phyloP scores from a whole-genome alignment of 345 rosid species.

The Pugionium dolabratum region DNA sequence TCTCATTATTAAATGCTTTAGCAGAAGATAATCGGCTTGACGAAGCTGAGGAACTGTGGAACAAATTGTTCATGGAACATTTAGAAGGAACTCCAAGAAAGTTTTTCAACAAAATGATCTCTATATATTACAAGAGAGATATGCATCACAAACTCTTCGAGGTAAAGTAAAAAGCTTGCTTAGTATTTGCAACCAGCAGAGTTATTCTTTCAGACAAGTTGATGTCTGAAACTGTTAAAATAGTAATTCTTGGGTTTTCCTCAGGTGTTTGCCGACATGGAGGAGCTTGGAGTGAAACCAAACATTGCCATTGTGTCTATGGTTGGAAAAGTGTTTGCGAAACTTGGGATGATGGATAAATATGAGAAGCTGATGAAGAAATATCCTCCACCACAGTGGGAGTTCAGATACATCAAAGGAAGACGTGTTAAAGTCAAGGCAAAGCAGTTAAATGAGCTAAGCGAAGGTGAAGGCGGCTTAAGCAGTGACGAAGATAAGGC shows the following conservation, averaged over 20 bases:
- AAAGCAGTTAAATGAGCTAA: slow-evolving; percentile 46
- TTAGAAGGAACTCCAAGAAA: slow-evolving; percentile 73
- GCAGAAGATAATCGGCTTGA: slow-evolving; percentile 83
- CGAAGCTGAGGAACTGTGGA: slow-evolving; percentile 92
- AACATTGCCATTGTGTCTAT: slow-evolving; percentile 56
- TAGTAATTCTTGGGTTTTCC: slow-evolving; percentile 1
- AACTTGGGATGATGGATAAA: slow-evolving; percentile 71
- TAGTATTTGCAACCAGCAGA: neutral
- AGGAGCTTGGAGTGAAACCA: slow-evolving; percentile 85
- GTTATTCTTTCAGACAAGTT: neutral
- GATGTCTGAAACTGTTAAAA: slow-evolving; percentile 2
- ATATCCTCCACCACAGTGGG: slow-evolving; percentile 86
- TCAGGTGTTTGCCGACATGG: slow-evolving; percentile 98
- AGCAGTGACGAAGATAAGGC: slow-evolving; percentile 28
- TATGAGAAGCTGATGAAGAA: slow-evolving; percentile 62
- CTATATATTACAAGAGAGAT: slow-evolving; percentile 69
- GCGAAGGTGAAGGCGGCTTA: slow-evolving; percentile 29
- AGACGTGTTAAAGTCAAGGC: slow-evolving; percentile 70
- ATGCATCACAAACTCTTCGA: slow-evolving; percentile 87
- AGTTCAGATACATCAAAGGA: slow-evolving; percentile 74
- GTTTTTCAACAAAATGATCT: slow-evolving; percentile 75
- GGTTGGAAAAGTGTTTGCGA: slow-evolving; percentile 72
- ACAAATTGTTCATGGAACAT: slow-evolving; percentile 58
- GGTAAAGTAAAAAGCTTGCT: slow-evolving; percentile 42
- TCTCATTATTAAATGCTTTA: slow-evolving; percentile 72